Evolutionary conservation across 441 rosid genomes (phyloP).

Genomic region (Populus hybrid): DNA sequence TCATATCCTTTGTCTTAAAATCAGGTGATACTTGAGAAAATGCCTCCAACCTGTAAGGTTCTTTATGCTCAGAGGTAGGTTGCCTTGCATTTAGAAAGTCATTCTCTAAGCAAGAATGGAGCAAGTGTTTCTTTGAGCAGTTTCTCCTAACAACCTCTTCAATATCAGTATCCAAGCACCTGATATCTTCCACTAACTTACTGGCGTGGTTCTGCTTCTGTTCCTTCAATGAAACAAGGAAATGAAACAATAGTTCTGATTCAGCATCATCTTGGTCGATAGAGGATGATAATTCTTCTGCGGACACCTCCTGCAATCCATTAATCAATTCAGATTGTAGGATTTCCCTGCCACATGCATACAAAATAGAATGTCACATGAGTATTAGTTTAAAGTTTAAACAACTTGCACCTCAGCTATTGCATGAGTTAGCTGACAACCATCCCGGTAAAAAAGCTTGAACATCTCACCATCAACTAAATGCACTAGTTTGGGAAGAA

Average conservation of each 20-base stretch:
- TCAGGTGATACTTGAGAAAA: constrained; percentile 31
- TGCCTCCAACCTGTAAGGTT: constrained; percentile 28
- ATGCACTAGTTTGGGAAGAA: neutral
- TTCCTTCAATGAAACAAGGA: constrained; percentile 62
- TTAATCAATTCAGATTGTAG: constrained; percentile 73
- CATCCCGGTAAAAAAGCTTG: neutral
- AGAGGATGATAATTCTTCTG: constrained; percentile 56
- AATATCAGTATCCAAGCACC: constrained; percentile 67
- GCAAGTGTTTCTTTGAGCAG: constrained; percentile 25
- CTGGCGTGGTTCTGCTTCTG: constrained; percentile 69
- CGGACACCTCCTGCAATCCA: constrained; percentile 54
- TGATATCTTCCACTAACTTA: constrained; percentile 58
- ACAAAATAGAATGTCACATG: constrained; percentile 6
- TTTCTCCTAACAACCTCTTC: constrained; percentile 70
- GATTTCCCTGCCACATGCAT: constrained; percentile 69
- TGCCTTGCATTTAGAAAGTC: constrained; percentile 21
- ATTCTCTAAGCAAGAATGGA: constrained; percentile 11
- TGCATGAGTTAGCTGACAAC: neutral
- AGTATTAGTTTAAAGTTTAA: neutral
- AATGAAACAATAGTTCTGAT: constrained; percentile 77
- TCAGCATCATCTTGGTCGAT: constrained; percentile 73
- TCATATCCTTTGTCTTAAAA: constrained; percentile 42
- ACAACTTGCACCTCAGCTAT: constrained; percentile 8
- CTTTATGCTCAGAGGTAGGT: constrained; percentile 17
- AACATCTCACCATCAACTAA: neutral